Evolutionary conservation across 495 filamentous ascomycete genomes (phyloP), one percentile per base, ranked within the genome.

Genomic region (Penicillium herquei): DNA sequence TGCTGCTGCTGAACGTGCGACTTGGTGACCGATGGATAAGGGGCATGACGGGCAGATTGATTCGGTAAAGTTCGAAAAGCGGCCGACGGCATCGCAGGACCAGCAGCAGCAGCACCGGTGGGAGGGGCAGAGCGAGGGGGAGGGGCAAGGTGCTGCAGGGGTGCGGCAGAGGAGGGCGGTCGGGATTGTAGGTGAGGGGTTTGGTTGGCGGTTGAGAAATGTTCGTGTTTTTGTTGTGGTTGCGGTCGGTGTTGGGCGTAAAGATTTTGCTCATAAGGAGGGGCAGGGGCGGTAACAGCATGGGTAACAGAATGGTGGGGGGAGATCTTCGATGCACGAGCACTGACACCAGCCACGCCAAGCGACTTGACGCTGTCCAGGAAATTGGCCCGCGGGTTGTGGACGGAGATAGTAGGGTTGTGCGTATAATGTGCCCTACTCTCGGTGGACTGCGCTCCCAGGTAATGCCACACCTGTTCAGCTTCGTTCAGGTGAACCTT

Each of bases 351-450:
- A 59, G 59, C 63, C 63, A 68, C 55, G 68, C 69, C 70, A 72
- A 73, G 70, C 57, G 77, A 71, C 69, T 75, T 73, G 57, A 80
- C 73, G 62, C 72, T 79, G 60, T 82, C 79, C 47, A 84, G 71
- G 76, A 85, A 81, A 74, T 82, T 85, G 55, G 81, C 76, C 56
- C 73, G 75, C 53, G 75, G 75, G 66, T 86, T 81, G 70, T 83
- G 79, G 66, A 81, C 64, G 56, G 74, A 58, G 44, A 81, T 84
- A 39, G 73, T 72, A 56, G 80, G 84, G 75, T 95, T 87, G 59
- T 94, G 88, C 31, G 94, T 96, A 76, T 91, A 98, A 66, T 96
- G 89, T 42, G 90, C 87, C 71, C 87, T 92, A 63, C 91, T 88
- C 66, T 98, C 94, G 16, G 94, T 98, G 43, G 93, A 97, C 46